Base-by-base conservation (phyloP, 352 stramenopile genomes). In the Thraustochytrium striatum region DNA sequence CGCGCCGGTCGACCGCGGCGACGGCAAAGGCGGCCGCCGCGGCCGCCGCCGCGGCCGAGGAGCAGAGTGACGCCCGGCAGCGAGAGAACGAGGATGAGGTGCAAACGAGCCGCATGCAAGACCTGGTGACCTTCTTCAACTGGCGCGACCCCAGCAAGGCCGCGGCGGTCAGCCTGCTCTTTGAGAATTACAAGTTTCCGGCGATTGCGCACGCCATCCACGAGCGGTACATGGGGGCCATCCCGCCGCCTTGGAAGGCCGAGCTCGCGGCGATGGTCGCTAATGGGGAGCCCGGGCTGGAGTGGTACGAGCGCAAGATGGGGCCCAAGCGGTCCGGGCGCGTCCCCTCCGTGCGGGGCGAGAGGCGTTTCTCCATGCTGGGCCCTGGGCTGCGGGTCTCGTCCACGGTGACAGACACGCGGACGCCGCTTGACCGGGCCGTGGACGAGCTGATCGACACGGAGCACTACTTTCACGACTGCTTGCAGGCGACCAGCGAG, bases 381-480 rank as follows among this genome's bases (percentile, higher is more conserved):
- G n/a, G n/a, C n/a, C n/a, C n/a, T n/a, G n/a, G 35, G 41, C 59
- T 38, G 30, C 59, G 35, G 0, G 35, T 33, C 21, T 35, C 41
- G 8, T 38, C 32, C n/a, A n/a, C n/a, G n/a, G n/a, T n/a, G n/a
- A n/a, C n/a, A 3, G 7, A 3, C 19, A n/a, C n/a, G n/a, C n/a
- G n/a, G n/a, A n/a, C n/a, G n/a, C 38, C 19, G 16, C 41, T 75
- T 3, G 65, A 75, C 47, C 52, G 50, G 32, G 68, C 61, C 52
- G 36, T 75, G 0, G 47, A 75, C 50, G 65, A 75, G 65, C 58
- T 75, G 9, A 75, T 75, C 36, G 65, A 75, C 50, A 75, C 65
- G 0, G 65, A 75, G 52, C 65, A 75, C 50, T 30, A 3, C 3
- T 75, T 61, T 25, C 52, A 61, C 25, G 65, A 61, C 5, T 16